Conservation (phyloP, 257 asterid genomes). For the Avicennia marina region DNA sequence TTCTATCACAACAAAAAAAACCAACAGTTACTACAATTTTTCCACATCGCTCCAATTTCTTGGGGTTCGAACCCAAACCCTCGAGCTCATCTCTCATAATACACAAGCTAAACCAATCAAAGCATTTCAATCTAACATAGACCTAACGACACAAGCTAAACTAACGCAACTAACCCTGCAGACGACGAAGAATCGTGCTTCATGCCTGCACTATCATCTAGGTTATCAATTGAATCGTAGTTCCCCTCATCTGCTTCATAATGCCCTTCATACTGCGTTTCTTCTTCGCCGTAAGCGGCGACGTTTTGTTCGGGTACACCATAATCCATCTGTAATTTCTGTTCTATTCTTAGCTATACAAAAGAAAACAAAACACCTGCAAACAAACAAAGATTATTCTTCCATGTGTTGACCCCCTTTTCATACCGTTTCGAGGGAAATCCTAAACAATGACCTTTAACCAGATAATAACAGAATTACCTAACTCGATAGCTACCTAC, state of each 20-base stretch:
- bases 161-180: conserved; percentile 97
- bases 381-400: conserved; percentile 43
- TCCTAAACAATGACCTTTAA: conserved; percentile 39
- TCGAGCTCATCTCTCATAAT: conserved; percentile 34
- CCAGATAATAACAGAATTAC: too few relatives aligned
- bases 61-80: conserved; percentile 45
- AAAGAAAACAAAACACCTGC: conserved; percentile 37
- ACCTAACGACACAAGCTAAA: conserved; percentile 52
- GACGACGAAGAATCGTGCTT: conserved; percentile 91
- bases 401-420: conserved; percentile 25
- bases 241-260: conserved; percentile 60
- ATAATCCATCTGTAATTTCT: conserved; percentile 55
- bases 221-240: conserved; percentile 53
- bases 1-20: conserved; percentile 84
- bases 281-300: conserved; percentile 57
- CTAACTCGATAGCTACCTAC: too few relatives aligned
- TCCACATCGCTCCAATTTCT: conserved; percentile 39
- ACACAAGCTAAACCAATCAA: conserved; percentile 33
- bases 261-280: conserved; percentile 59
- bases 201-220: conserved; percentile 78
- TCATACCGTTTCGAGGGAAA: conserved; percentile 29
- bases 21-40: conserved; percentile 53
- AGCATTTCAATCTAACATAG: conserved; percentile 33
- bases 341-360: conserved; percentile 55
- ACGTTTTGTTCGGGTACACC: conserved; percentile 68